Evolutionary conservation across 2,329 filamentous ascomycete species (phyloP).

Genomic region (Sarocladiaceae sp.): DNA sequence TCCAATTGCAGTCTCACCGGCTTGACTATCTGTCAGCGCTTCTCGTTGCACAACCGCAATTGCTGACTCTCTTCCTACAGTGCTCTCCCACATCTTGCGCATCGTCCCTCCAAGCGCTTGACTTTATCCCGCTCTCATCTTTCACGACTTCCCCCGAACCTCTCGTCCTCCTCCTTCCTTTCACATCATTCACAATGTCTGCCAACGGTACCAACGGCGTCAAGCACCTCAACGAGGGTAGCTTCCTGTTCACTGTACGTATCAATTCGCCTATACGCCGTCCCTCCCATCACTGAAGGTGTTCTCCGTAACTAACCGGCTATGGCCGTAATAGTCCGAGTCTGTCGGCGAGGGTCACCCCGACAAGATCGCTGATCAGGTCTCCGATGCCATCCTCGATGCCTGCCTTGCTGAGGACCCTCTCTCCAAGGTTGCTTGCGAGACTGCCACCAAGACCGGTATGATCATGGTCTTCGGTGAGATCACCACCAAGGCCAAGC

Average conservation of each 20-base stretch:
- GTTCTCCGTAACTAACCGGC: conserved; percentile 18
- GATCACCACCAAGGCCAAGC: conserved; percentile 90
- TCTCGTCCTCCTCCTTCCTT: background rate
- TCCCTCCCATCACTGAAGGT: conserved; percentile 4
- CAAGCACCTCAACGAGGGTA: conserved; percentile 54
- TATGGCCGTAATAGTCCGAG: conserved; percentile 55
- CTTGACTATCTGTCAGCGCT: background rate
- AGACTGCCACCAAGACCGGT: conserved; percentile 99
- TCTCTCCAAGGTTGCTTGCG: conserved; percentile 97
- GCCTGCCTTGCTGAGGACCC: conserved; percentile 92
- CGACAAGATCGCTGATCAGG: conserved; percentile 97
- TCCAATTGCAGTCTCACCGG: background rate
- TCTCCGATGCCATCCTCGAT: conserved; percentile 97
- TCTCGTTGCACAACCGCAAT: background rate
- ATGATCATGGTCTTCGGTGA: conserved; percentile 99
- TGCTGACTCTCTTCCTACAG: background rate
- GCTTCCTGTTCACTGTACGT: conserved; percentile 76
- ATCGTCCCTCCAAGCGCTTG: conserved; percentile 2
- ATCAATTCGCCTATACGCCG: conserved; percentile 2
- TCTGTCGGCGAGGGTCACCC: conserved; percentile 87
- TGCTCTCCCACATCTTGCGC: conserved; percentile 3
- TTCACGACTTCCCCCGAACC: background rate
- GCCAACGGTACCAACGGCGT: conserved; percentile 34
- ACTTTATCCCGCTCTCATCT: background rate
- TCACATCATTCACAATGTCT: conserved; percentile 47